Conservation (phyloP, 208 protist genomes). For the Sergeia podlipaevii region DNA sequence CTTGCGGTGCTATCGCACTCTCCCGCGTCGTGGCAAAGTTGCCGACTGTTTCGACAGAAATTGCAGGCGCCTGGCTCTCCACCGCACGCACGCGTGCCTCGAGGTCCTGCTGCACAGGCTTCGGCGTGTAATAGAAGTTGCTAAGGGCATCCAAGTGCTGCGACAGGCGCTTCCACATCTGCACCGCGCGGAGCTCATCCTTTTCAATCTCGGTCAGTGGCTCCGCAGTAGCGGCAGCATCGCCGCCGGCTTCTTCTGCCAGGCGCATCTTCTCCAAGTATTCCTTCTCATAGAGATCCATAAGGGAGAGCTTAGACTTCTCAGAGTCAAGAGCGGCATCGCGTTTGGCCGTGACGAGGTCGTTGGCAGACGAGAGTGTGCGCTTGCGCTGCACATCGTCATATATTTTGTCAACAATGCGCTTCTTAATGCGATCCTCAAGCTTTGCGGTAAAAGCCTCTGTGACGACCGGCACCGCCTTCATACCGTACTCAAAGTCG, state of each 20-base stretch:
- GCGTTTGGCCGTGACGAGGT: slow-evolving; percentile 51
- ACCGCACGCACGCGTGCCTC: slow-evolving; percentile 85
- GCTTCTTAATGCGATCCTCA: slow-evolving; percentile 86
- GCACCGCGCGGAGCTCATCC: slow-evolving; percentile 87
- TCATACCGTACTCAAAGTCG: slow-evolving; percentile 90
- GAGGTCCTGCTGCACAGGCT: slow-evolving; percentile 81
- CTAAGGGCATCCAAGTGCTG: slow-evolving; percentile 89
- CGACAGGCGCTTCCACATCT: slow-evolving; percentile 88
- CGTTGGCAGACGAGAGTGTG: slow-evolving; percentile 45
- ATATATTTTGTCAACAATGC: slow-evolving; percentile 70
- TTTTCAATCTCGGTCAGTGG: slow-evolving; percentile 89
- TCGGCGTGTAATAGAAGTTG: slow-evolving; percentile 91
- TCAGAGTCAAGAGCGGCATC: slow-evolving; percentile 66
- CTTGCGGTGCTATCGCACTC: slow-evolving; percentile 81
- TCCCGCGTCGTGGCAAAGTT: slow-evolving; percentile 80
- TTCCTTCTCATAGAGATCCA: slow-evolving; percentile 93
- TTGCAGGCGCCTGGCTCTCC: slow-evolving; percentile 76
- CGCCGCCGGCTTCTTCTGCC: slow-evolving; percentile 53
- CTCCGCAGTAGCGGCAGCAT: slow-evolving; percentile 46
- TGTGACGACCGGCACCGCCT: slow-evolving; percentile 82
- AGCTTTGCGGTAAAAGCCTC: slow-evolving; percentile 77
- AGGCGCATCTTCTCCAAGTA: slow-evolving; percentile 71
- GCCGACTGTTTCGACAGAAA: slow-evolving; percentile 78
- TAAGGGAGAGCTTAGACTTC: slow-evolving; percentile 88
- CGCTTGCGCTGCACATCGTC: slow-evolving; percentile 75